These are phyloP conservation scores for Clavaria fumosa DNA, from an alignment of 768 basidiomycete genomes.

Conservation along the genomic window DNA sequence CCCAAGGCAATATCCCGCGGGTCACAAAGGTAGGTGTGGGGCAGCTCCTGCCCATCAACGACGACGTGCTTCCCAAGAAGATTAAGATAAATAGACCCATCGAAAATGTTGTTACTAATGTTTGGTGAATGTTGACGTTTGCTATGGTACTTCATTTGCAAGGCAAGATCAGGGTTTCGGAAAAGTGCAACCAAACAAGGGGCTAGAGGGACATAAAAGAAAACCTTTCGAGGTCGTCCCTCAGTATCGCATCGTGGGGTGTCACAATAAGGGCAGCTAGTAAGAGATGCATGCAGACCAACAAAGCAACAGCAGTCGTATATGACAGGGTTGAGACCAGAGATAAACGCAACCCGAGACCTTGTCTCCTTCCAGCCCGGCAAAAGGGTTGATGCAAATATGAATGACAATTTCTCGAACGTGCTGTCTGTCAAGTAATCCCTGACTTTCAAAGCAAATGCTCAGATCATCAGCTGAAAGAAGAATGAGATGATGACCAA, in stretches of 20 bases:
- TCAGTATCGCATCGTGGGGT: slow-evolving; percentile 13
- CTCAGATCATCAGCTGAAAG: slow-evolving; percentile 1
- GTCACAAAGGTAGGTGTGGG: slow-evolving; percentile 20
- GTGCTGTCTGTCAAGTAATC: neutral
- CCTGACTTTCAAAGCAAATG: slow-evolving; percentile 1
- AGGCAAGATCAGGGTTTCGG: too few relatives aligned
- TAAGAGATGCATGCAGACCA: slow-evolving; percentile 16
- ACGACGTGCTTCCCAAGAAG: slow-evolving; percentile 13
- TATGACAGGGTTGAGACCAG: slow-evolving; percentile 17
- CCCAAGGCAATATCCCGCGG: slow-evolving; percentile 24
- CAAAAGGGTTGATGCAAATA: neutral
- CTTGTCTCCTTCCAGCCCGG: slow-evolving; percentile 6
- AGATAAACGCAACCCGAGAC: slow-evolving; percentile 16
- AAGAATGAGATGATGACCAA: too few relatives aligned
- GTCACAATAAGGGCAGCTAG: slow-evolving; percentile 23
- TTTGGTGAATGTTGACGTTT: slow-evolving; percentile 8
- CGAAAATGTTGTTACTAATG: slow-evolving; percentile 21
- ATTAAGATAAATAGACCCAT: slow-evolving; percentile 16
- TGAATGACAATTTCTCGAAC: neutral
- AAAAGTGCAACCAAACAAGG: too few relatives aligned
- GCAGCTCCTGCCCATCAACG: slow-evolving; percentile 12
- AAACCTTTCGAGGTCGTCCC: slow-evolving; percentile 15
- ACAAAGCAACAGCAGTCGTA: slow-evolving; percentile 30
- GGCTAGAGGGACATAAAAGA: too few relatives aligned
- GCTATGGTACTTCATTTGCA: slow-evolving; percentile 16